Evolutionary conservation across 129 eudicot species (phyloP).

Genomic region (Centaurea solstitialis): DNA sequence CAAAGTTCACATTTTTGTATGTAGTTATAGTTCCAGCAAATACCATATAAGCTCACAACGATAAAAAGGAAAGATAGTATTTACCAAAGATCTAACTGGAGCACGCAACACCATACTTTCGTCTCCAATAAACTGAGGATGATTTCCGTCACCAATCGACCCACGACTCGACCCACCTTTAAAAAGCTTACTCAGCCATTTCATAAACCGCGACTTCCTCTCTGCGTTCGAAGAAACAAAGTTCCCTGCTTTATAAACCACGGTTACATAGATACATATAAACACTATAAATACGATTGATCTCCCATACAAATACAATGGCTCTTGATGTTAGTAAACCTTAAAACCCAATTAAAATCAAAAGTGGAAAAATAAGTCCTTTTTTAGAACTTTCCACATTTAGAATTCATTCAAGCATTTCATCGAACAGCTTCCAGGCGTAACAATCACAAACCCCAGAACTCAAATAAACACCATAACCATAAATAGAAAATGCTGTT

Average conservation of each 20-base stretch:
- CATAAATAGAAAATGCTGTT: background rate
- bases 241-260: constrained; percentile 56
- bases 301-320: background rate
- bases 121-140: constrained; percentile 78
- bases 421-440: constrained; percentile 18
- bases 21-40: background rate
- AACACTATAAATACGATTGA: background rate
- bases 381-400: background rate
- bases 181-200: constrained; percentile 83
- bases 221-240: constrained; percentile 68
- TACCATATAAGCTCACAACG: background rate
- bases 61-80: constrained; percentile 7
- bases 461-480: background rate
- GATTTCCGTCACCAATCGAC: constrained; percentile 38
- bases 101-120: constrained; percentile 80
- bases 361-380: constrained; percentile 5
- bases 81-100: constrained; percentile 74
- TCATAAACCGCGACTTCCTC: constrained; percentile 83
- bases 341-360: constrained; percentile 4
- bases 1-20: constrained; percentile 19
- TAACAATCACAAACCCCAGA: background rate
- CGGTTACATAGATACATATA: background rate
- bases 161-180: constrained; percentile 53
- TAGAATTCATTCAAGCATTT: constrained; percentile 15
- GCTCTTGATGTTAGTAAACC: background rate